These are phyloP conservation scores for Cryphonectria japonica DNA, from an alignment of 2,329 filamentous ascomycete species.

Conservation along the genomic window DNA sequence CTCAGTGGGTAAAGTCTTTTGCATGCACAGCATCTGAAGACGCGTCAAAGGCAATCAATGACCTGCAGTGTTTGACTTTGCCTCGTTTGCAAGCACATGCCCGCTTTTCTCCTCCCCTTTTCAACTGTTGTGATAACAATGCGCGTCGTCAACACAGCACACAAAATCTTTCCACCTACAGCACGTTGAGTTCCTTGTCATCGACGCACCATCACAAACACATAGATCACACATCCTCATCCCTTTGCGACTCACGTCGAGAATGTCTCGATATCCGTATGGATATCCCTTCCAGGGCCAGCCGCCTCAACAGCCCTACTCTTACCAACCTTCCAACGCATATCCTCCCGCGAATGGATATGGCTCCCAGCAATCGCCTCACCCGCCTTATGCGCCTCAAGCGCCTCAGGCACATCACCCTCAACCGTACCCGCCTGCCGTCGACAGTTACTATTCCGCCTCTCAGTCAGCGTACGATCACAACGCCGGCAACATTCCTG, in stretches of 20 bases:
- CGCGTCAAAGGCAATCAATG: constrained; percentile 13
- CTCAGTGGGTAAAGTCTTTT: background rate
- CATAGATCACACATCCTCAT: constrained; percentile 13
- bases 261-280: constrained; percentile 47
- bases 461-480: constrained; percentile 43
- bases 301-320: constrained; percentile 34
- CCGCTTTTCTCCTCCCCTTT: constrained; percentile 9
- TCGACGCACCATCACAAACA: constrained; percentile 11
- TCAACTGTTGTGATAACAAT: constrained; percentile 19
- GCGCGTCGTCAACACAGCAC: constrained; percentile 14
- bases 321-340: constrained; percentile 31
- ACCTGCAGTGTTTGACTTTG: background rate
- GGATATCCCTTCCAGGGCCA: constrained; percentile 39
- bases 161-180: constrained; percentile 12
- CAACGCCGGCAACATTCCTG: constrained; percentile 45
- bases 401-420: constrained; percentile 26
- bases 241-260: constrained; percentile 26
- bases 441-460: constrained; percentile 35
- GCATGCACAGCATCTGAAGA: background rate
- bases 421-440: constrained; percentile 27
- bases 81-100: constrained; percentile 1
- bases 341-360: constrained; percentile 30
- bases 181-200: constrained; percentile 20
- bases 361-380: constrained; percentile 19
- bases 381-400: constrained; percentile 5